Conservation (phyloP, 805 yeast genomes). For the Candida coquimbonensis region DNA sequence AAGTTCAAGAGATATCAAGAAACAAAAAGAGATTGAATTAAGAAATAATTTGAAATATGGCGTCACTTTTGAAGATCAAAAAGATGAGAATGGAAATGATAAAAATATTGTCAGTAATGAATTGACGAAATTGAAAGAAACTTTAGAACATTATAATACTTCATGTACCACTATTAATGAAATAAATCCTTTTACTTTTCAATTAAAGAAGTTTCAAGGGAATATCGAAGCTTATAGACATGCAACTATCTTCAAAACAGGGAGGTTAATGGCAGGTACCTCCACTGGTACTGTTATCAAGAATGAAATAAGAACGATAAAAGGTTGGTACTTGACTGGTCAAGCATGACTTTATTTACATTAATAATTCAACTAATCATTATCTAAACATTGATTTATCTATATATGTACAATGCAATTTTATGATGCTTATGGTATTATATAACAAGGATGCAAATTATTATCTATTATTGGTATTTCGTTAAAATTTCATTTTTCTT, state of each 20-base stretch:
- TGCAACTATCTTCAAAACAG: constrained; percentile 17
- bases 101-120: constrained; percentile 17
- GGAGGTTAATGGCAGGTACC: constrained; percentile 17
- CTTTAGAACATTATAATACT: constrained; percentile 24
- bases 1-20: constrained; percentile 2
- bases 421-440: background rate
- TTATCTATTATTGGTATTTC: background rate
- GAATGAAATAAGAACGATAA: constrained; percentile 29
- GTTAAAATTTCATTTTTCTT: constrained; percentile 9
- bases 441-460: background rate
- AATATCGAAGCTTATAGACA: constrained; percentile 17
- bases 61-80: constrained; percentile 13
- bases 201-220: constrained; percentile 23
- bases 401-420: constrained; percentile 2
- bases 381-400: constrained; percentile 2
- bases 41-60: constrained; percentile 4
- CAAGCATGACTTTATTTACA: constrained; percentile 16
- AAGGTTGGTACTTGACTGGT: constrained; percentile 36
- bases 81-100: background rate
- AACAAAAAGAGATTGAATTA: background rate
- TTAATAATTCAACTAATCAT: background rate
- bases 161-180: constrained; percentile 13
- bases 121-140: constrained; percentile 24
- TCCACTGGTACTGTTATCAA: constrained; percentile 19
- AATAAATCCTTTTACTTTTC: constrained; percentile 24